Percentiles rank a stretch among this genome's conserved stretches.
These are phyloP conservation scores for Pterula multifida DNA, from an alignment of 1,284 basidiomycete genomes.

Conservation along the genomic window DNA sequence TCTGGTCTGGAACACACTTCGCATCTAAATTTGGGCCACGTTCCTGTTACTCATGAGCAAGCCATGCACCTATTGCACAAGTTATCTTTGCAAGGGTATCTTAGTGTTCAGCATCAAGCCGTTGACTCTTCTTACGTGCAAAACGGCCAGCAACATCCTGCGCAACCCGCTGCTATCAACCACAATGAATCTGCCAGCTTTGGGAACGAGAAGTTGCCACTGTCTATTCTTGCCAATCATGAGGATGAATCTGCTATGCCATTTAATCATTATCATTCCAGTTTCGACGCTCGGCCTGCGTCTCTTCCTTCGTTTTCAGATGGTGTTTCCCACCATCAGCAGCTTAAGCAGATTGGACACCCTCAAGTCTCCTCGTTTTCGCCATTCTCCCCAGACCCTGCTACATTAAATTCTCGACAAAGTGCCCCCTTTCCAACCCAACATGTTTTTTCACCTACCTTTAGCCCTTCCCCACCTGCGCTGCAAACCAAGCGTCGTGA, in stretches of 20 bases:
- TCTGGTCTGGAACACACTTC: conserved; percentile 11
- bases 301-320: conserved; percentile 4
- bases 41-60: conserved; percentile 47
- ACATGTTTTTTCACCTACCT: conserved; percentile 34
- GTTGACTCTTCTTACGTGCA: conserved; percentile 11
- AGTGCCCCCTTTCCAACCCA: conserved; percentile 17
- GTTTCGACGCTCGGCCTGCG: background rate
- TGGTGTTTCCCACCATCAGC: conserved; percentile 10
- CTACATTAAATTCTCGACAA: conserved; percentile 22
- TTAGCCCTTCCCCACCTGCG: conserved; percentile 20
- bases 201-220: background rate
- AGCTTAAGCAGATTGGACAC: conserved; percentile 12
- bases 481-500: conserved; percentile 14
- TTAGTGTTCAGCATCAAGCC: conserved; percentile 15
- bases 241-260: background rate
- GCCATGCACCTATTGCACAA: conserved; percentile 55
- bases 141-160: conserved; percentile 4
- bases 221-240: background rate
- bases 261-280: background rate
- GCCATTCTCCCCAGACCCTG: conserved; percentile 52
- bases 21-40: conserved; percentile 5
- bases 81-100: conserved; percentile 34
- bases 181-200: background rate
- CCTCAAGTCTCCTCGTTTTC: conserved; percentile 32
- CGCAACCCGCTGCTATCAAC: background rate